phyloP scores from a whole-genome alignment of 1,284 basidiomycete species.

The Ustilago bromivora region DNA sequence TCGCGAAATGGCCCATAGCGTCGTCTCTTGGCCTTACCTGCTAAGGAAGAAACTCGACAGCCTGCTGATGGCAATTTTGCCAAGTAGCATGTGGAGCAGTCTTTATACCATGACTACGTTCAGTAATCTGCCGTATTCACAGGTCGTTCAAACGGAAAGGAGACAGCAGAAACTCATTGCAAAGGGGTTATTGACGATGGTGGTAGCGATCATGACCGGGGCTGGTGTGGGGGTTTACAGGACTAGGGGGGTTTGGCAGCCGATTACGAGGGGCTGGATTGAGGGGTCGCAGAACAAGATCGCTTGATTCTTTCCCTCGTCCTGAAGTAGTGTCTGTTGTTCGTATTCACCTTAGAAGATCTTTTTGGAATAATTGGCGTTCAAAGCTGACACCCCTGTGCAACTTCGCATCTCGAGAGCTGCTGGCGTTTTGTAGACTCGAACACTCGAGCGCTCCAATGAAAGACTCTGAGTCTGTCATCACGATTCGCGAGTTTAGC shows the following conservation, averaged over 20 bases:
- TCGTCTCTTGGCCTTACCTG: constrained; percentile 84
- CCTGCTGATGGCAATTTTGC: constrained; percentile 75
- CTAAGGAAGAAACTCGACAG: constrained; percentile 83
- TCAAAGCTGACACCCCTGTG: no score
- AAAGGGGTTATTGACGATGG: constrained; percentile 10
- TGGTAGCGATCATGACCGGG: constrained; percentile 10
- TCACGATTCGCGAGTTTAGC: no score
- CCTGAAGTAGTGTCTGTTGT: neutral
- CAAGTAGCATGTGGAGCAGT: constrained; percentile 85
- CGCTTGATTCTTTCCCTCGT: constrained; percentile 1
- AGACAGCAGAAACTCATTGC: constrained; percentile 72
- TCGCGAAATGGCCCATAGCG: constrained; percentile 92
- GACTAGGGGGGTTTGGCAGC: constrained; percentile 34
- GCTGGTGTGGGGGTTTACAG: constrained; percentile 25
- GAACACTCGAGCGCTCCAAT: no score
- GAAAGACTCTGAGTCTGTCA: no score
- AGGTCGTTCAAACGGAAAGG: constrained; percentile 76
- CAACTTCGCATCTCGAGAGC: no score
- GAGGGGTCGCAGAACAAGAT: constrained; percentile 19
- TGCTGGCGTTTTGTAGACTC: no score
- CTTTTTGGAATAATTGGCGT: no score
- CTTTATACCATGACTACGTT: constrained; percentile 98
- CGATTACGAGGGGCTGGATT: constrained; percentile 23
- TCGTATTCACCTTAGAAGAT: neutral
- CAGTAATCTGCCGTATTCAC: constrained; percentile 89